Base-by-base conservation (phyloP, 257 asterid species). In the Fraxinus excelsior region DNA sequence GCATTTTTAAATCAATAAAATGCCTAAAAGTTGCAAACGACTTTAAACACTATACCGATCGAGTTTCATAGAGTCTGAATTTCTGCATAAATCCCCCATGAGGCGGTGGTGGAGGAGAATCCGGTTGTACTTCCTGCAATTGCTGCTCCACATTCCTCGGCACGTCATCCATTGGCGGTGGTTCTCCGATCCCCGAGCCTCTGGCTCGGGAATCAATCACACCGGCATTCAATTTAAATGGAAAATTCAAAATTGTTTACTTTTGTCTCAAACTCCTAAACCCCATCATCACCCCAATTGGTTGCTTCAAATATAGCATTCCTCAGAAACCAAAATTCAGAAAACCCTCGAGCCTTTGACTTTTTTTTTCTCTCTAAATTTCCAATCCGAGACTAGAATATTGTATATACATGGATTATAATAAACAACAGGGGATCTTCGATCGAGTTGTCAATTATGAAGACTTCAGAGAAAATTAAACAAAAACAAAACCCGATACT, bases 31-130 rank as follows among this genome's bases (percentile, higher is more conserved):
- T 7, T 71, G 58, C 76, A 56, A 80, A 19, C 1, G 49, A 19
- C 31, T 64, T 70, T 9, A 69, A 74, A 29, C 29, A 53, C 31
- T 18, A 71, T 88, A 90, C 96, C 93, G 96, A 87, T 82, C 79
- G 84, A 76, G 96, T 90, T 80, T 85, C 86, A 60, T 90, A 90
- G 44, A 90, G 90, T 72, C 93, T 87, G 81, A 87, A 90, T 80
- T 90, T 90, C 85, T 88, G 87, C 90, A 90, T 83, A 78, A 80
- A 75, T 44, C 87, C 89, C 71, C 73, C 86, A 2, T 74, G 76
- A 23, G 74, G 75, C 8, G 80, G 82, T 72, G 70, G 64, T 26
- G 78, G 71, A 34, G 75, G 79, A 72, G 78, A 21, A 73, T 65
- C 81, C 75, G 77, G 66, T 10, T 53, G 62, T 26, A 77, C 53